phyloP scores from a whole-genome alignment of 2,329 filamentous ascomycete species.

The Penicillium frequentans region DNA sequence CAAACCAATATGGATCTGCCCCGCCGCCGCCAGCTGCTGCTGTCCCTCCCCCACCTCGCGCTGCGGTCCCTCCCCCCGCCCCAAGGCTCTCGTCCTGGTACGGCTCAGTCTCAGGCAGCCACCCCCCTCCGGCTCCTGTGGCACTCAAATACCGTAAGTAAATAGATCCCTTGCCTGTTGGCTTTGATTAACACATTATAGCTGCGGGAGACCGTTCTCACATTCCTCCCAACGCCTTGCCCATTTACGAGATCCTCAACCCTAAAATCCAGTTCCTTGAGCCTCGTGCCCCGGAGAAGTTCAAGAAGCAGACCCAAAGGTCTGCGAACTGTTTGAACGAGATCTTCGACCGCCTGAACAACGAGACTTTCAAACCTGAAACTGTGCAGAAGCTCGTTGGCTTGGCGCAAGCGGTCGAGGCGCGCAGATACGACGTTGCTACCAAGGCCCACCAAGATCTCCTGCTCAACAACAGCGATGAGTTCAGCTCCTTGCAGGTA shows the following conservation, averaged over 20 bases:
- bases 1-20: conserved; percentile 7
- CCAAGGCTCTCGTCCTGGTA: conserved; percentile 46
- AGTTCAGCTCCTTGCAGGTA: conserved; percentile 88
- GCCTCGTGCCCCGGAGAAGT: conserved; percentile 78
- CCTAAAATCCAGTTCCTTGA: conserved; percentile 88
- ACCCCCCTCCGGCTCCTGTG: conserved; percentile 37
- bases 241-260: conserved; percentile 76
- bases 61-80: conserved; percentile 39
- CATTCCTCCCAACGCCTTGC: conserved; percentile 74
- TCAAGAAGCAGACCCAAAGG: conserved; percentile 86
- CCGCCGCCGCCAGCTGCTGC: background rate
- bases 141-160: conserved; percentile 68
- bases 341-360: conserved; percentile 97
- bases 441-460: conserved; percentile 71
- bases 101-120: conserved; percentile 51
- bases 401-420: conserved; percentile 63
- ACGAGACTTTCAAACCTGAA: conserved; percentile 86
- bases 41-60: conserved; percentile 17
- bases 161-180: background rate
- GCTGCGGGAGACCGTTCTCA: conserved; percentile 82
- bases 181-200: conserved; percentile 14
- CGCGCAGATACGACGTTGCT: conserved; percentile 68
- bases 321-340: conserved; percentile 67
- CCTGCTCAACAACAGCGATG: conserved; percentile 72
- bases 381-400: conserved; percentile 54